A percentile compares a stretch with the other conserved stretches of the same genome.
phyloP scores from a whole-genome alignment of 768 basidiomycete genomes.

The Sarcodon aspratus region DNA sequence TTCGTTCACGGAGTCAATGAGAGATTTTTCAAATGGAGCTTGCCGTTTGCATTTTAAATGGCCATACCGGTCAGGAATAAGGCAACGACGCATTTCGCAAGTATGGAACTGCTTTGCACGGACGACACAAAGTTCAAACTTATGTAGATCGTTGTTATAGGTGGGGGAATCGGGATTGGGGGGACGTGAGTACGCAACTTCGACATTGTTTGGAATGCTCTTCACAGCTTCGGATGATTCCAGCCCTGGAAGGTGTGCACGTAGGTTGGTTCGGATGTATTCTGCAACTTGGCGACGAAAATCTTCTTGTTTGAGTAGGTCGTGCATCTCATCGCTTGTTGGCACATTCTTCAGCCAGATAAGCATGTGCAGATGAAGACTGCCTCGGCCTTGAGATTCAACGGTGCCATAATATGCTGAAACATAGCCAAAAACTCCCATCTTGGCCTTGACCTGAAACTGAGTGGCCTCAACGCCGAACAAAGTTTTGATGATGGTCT shows the following conservation, averaged over 20 bases:
- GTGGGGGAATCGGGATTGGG: constrained; percentile 15
- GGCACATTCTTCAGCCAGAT: constrained; percentile 25
- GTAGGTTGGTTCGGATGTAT: constrained; percentile 21
- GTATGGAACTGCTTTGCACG: constrained; percentile 12
- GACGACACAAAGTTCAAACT: constrained; percentile 9
- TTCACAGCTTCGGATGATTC: constrained; percentile 12
- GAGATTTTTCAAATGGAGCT: constrained; percentile 10
- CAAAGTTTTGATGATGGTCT: constrained; percentile 17
- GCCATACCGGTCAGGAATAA: constrained; percentile 3
- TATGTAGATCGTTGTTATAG: constrained; percentile 7
- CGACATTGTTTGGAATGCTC: constrained; percentile 12
- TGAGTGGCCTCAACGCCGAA: constrained; percentile 19
- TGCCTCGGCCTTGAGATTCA: constrained; percentile 30
- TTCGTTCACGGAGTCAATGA: constrained; percentile 5
- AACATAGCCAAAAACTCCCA: constrained; percentile 24
- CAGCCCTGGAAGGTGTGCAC: constrained; percentile 17
- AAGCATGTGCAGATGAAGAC: constrained; percentile 28
- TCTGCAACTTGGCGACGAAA: constrained; percentile 17
- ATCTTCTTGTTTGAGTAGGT: constrained; percentile 10
- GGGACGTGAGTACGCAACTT: constrained; percentile 22
- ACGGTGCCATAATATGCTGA: constrained; percentile 25
- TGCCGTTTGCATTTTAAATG: constrained; percentile 11
- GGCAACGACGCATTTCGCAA: constrained; percentile 7
- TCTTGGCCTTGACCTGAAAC: constrained; percentile 3
- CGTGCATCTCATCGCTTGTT: constrained; percentile 15